A percentile compares a stretch with the other conserved stretches of the same genome.
Conservation (phyloP, 495 filamentous ascomycete species). For the Penicillium coffeae region DNA sequence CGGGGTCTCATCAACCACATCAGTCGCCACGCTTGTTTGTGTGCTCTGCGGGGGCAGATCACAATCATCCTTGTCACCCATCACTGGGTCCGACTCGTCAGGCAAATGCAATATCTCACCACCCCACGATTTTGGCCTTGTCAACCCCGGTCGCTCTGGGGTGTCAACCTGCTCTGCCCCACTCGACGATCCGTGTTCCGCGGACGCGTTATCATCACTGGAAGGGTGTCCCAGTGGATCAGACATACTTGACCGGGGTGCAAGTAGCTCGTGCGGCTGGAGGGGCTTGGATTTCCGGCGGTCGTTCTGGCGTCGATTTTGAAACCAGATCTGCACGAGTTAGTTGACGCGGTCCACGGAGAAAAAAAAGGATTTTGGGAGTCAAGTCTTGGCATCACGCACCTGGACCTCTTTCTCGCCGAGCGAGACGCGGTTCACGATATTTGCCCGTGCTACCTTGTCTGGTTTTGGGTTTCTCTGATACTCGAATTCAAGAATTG, state of each 20-base stretch:
- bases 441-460: conserved; percentile 77
- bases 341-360: conserved; percentile 8
- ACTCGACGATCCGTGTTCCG: conserved; percentile 33
- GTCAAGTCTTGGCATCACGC: conserved; percentile 37
- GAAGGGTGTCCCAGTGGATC: conserved; percentile 51
- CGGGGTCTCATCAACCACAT: conserved; percentile 28
- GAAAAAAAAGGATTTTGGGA: conserved; percentile 17
- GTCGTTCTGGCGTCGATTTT: conserved; percentile 92
- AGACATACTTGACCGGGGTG: conserved; percentile 44
- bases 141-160: conserved; percentile 15
- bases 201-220: conserved; percentile 40
- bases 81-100: conserved; percentile 28
- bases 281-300: conserved; percentile 86
- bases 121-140: conserved; percentile 22
- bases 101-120: conserved; percentile 28
- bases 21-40: conserved; percentile 38
- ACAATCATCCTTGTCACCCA: conserved; percentile 24
- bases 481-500: conserved; percentile 85
- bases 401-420: conserved; percentile 99
- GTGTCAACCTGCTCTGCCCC: conserved; percentile 28
- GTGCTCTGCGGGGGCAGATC: conserved; percentile 27
- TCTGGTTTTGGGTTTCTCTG: conserved; percentile 85
- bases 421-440: conserved; percentile 79
- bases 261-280: conserved; percentile 72
- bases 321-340: conserved; percentile 88